phyloP scores from a whole-genome alignment of 1,284 basidiomycete species.

The Boletus mariae region DNA sequence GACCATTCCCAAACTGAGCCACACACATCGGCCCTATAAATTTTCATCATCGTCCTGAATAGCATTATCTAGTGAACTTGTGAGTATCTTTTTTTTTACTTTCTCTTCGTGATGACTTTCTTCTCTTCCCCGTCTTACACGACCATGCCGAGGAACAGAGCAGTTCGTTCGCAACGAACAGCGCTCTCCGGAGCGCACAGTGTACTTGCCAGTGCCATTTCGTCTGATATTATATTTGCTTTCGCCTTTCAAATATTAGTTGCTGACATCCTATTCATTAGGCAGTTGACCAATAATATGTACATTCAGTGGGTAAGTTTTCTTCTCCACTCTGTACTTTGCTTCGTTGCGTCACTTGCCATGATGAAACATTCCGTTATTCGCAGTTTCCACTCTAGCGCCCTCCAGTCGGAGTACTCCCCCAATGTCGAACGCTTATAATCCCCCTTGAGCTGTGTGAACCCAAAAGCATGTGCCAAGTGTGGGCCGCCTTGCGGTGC shows the following conservation, averaged over 20 bases:
- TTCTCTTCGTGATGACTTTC: slow-evolving; percentile 55
- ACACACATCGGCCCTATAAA: slow-evolving; percentile 30
- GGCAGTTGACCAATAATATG: neutral
- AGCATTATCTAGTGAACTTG: slow-evolving; percentile 4
- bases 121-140: slow-evolving; percentile 85
- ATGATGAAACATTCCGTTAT: slow-evolving; percentile 65
- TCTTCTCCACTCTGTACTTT: slow-evolving; percentile 1
- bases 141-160: slow-evolving; percentile 74
- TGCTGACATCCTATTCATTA: slow-evolving; percentile 13
- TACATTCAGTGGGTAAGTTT: slow-evolving; percentile 28
- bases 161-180: slow-evolving; percentile 69
- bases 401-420: slow-evolving; percentile 65
- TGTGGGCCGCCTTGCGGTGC: slow-evolving; percentile 63
- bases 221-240: slow-evolving; percentile 47
- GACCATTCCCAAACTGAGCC: slow-evolving; percentile 31
- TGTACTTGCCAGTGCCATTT: slow-evolving; percentile 84
- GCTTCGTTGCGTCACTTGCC: slow-evolving; percentile 23
- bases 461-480: slow-evolving; percentile 58
- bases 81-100: slow-evolving; percentile 15
- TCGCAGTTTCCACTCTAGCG: slow-evolving; percentile 77
- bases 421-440: slow-evolving; percentile 61
- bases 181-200: slow-evolving; percentile 58
- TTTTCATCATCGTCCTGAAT: neutral
- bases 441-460: slow-evolving; percentile 53
- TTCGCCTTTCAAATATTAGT: neutral